Evolutionary conservation across 2,329 filamentous ascomycete species (phyloP).

Genomic region (Phaeosphaeriaceae sp.): DNA sequence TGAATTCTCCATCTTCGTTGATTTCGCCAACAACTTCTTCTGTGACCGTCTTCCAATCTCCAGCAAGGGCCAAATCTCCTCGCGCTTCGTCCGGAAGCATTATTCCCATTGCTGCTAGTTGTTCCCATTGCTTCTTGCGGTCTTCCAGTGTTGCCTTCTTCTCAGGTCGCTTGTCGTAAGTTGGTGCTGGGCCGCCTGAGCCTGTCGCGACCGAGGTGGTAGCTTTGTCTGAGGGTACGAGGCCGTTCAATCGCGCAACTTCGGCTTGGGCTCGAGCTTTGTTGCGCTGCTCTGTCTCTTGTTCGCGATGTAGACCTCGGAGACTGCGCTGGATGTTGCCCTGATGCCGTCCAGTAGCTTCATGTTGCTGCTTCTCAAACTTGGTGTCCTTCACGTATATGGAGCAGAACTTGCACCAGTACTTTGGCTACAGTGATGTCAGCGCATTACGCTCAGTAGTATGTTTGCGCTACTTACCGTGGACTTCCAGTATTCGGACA

Average conservation of each 20-base stretch:
- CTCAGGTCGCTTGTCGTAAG: constrained; percentile 42
- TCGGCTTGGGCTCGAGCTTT: constrained; percentile 84
- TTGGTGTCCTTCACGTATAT: constrained; percentile 90
- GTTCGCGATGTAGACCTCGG: constrained; percentile 82
- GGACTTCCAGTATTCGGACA: constrained; percentile 99
- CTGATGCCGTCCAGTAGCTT: constrained; percentile 85
- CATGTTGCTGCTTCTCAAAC: constrained; percentile 87
- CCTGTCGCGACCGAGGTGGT: constrained; percentile 41
- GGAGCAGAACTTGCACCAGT: constrained; percentile 98
- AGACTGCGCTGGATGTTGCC: constrained; percentile 86
- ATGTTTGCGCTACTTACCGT: constrained; percentile 62
- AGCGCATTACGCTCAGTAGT: constrained; percentile 3
- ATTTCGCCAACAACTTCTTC: constrained; percentile 54
- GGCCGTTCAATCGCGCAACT: constrained; percentile 82
- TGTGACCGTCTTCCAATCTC: constrained; percentile 80
- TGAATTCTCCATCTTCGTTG: constrained; percentile 55
- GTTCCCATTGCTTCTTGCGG: constrained; percentile 82
- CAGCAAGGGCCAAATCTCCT: constrained; percentile 82
- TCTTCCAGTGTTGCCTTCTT: constrained; percentile 67
- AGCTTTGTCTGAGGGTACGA: constrained; percentile 60
- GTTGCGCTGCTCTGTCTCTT: constrained; percentile 81
- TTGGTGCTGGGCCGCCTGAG: constrained; percentile 28
- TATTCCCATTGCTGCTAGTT: constrained; percentile 87
- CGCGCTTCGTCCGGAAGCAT: constrained; percentile 80
- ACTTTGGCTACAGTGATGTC: constrained; percentile 67